These are phyloP conservation scores for Russula sp. DNA, from an alignment of 768 basidiomycete species.

Conservation along the genomic window DNA sequence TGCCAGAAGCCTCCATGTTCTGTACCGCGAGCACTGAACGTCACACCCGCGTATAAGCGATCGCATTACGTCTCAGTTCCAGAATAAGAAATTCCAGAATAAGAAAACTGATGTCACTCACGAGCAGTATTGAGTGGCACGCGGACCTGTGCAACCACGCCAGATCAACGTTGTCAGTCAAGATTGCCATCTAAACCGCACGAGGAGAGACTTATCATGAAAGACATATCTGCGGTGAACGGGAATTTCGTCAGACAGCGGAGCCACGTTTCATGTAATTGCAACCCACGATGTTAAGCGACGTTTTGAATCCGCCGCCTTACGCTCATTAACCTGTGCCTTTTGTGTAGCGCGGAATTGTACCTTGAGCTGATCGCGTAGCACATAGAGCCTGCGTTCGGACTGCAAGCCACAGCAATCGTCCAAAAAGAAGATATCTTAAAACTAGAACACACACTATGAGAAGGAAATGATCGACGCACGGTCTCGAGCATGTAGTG, in stretches of 20 bases:
- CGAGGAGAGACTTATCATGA: constrained; percentile 57
- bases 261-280: constrained; percentile 22
- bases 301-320: constrained; percentile 75
- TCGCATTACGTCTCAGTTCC: constrained; percentile 4
- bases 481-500: constrained; percentile 46
- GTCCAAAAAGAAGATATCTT: background rate
- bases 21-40: constrained; percentile 73
- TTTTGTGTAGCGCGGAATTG: constrained; percentile 60
- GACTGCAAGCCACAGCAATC: constrained; percentile 32
- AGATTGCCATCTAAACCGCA: constrained; percentile 33
- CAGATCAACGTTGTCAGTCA: constrained; percentile 32
- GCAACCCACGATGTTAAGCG: constrained; percentile 71
- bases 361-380: constrained; percentile 54
- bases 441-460: background rate
- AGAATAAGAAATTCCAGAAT: constrained; percentile 9
- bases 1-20: constrained; percentile 81
- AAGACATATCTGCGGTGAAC: constrained; percentile 58
- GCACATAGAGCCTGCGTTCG: constrained; percentile 48
- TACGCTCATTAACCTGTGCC: constrained; percentile 59
- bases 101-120: constrained; percentile 27
- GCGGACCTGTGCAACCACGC: constrained; percentile 56
- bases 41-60: background rate
- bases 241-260: background rate
- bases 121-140: constrained; percentile 78
- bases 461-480: constrained; percentile 30